Conservation (phyloP, 352 stramenopile genomes). For the Pythium folliculosum region DNA sequence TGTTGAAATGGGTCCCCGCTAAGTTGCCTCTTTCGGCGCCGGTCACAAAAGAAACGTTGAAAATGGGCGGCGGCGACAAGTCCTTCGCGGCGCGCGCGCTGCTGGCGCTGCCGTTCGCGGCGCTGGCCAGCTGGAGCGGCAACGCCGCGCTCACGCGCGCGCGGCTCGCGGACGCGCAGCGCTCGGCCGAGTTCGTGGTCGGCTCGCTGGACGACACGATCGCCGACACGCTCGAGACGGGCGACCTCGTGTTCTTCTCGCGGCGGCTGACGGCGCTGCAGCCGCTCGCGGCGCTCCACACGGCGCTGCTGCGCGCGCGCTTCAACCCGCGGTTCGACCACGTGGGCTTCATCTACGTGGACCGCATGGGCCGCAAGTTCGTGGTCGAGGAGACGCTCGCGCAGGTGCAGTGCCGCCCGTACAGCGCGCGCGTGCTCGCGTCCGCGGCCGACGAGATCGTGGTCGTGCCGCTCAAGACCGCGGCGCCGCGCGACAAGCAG, state of each 20-base stretch:
- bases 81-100: slow-evolving; percentile 47
- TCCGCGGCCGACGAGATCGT: slow-evolving; percentile 79
- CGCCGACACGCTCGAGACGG: slow-evolving; percentile 85
- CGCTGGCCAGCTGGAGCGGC: slow-evolving; percentile 65
- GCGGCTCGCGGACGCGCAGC: slow-evolving; percentile 36
- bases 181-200: slow-evolving; percentile 54
- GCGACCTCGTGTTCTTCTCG: slow-evolving; percentile 79
- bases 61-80: not conserved
- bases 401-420: slow-evolving; percentile 78
- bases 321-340: slow-evolving; percentile 80
- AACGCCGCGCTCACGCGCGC: slow-evolving; percentile 63
- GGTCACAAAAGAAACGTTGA: no score
- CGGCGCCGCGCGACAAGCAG: slow-evolving; percentile 54
- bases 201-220: slow-evolving; percentile 88
- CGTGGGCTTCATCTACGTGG: slow-evolving; percentile 79
- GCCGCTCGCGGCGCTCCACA: slow-evolving; percentile 71
- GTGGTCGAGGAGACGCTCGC: slow-evolving; percentile 82
- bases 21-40: not conserved
- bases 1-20: not conserved
- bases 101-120: slow-evolving; percentile 56
- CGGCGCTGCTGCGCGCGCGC: slow-evolving; percentile 49
- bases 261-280: slow-evolving; percentile 73
- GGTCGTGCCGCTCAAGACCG: slow-evolving; percentile 68
- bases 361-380: slow-evolving; percentile 80
- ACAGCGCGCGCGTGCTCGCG: slow-evolving; percentile 71